Evolutionary conservation across 805 yeast species (phyloP).

Genomic region (Wickerhamomyces xylosicus): DNA sequence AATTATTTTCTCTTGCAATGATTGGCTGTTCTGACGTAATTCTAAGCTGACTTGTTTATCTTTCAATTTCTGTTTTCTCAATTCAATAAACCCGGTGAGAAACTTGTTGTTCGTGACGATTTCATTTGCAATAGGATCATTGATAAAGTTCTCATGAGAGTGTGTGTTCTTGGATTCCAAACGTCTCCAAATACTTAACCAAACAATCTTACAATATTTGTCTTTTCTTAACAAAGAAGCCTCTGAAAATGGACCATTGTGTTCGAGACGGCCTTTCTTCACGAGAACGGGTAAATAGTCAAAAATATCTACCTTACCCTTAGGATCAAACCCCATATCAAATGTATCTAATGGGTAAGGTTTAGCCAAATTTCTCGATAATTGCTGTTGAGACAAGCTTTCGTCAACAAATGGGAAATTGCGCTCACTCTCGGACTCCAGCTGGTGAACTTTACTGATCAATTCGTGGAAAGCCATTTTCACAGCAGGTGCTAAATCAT

Average conservation of each 20-base stretch:
- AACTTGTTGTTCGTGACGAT: background rate
- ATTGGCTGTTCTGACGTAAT: background rate
- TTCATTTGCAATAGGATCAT: background rate
- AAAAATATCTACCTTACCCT: slow-evolving; percentile 31
- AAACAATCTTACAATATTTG: slow-evolving; percentile 24
- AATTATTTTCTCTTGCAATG: slow-evolving; percentile 8
- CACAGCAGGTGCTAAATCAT: background rate
- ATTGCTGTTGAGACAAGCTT: background rate
- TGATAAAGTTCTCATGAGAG: background rate
- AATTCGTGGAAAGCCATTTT: background rate
- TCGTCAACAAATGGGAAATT: background rate
- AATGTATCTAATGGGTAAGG: background rate
- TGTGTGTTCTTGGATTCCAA: slow-evolving; percentile 3
- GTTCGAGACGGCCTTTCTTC: slow-evolving; percentile 29
- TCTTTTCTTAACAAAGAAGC: slow-evolving; percentile 38
- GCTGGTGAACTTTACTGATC: background rate
- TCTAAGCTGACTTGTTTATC: slow-evolving; percentile 4
- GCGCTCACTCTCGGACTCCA: background rate
- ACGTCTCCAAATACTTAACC: slow-evolving; percentile 19
- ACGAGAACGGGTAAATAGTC: slow-evolving; percentile 33
- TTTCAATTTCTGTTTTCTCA: slow-evolving; percentile 8
- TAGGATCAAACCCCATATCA: slow-evolving; percentile 14
- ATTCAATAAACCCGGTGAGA: slow-evolving; percentile 4
- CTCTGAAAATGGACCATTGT: slow-evolving; percentile 46
- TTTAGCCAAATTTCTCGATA: background rate